Conservation (phyloP, 305 asterid species). For the Ruellia speciosa region DNA sequence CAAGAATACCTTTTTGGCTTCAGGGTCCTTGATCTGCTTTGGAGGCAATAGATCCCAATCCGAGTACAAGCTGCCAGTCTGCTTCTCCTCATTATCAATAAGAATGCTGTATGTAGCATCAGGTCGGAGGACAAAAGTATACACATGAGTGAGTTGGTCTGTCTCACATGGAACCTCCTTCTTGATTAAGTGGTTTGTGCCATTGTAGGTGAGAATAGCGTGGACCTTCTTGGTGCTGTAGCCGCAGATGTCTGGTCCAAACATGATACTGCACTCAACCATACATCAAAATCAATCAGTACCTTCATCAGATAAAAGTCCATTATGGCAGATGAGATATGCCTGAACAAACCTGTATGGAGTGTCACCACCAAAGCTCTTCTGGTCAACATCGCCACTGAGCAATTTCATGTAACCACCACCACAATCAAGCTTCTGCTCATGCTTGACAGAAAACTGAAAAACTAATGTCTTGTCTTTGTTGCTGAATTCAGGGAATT, state of each 20-base stretch:
- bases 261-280: constrained; percentile 73
- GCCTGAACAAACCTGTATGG: constrained; percentile 68
- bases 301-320: background rate
- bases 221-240: constrained; percentile 87
- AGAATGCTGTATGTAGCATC: constrained; percentile 94
- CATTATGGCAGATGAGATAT: background rate
- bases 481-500: constrained; percentile 89
- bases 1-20: constrained; percentile 72
- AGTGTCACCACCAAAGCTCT: constrained; percentile 89
- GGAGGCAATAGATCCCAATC: constrained; percentile 93
- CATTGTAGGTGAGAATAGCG: constrained; percentile 74
- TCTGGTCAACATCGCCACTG: constrained; percentile 82
- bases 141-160: constrained; percentile 83
- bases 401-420: constrained; percentile 98
- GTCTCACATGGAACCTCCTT: constrained; percentile 99
- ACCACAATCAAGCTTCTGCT: constrained; percentile 98
- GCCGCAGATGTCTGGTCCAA: constrained; percentile 99
- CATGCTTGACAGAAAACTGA: constrained; percentile 91
- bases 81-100: constrained; percentile 85
- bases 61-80: constrained; percentile 79
- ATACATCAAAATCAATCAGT: constrained; percentile 17
- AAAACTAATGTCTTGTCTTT: constrained; percentile 82
- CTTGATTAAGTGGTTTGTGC: constrained; percentile 74
- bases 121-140: constrained; percentile 79
- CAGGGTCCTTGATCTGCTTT: constrained; percentile 87